A percentile compares a stretch with the other conserved stretches of the same genome.
These are phyloP conservation scores for Inga oerstediana DNA, from an alignment of 306 rosid species.

Conservation along the genomic window DNA sequence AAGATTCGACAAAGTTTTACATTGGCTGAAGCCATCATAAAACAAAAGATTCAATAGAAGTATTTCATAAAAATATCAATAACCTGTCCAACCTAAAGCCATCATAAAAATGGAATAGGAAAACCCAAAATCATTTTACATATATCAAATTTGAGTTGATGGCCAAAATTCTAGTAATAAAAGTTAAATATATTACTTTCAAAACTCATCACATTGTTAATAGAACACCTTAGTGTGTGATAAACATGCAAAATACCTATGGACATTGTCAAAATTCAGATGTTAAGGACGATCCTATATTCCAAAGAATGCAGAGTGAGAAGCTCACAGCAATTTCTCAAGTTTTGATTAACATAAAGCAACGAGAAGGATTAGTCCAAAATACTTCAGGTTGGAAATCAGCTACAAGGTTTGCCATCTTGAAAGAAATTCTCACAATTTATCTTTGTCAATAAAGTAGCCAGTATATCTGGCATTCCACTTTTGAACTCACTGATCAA, in stretches of 20 bases:
- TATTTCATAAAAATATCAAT: slow-evolving; percentile 22
- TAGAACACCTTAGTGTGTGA: slow-evolving; percentile 6
- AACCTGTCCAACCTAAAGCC: neutral
- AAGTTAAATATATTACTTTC: slow-evolving; percentile 1
- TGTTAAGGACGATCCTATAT: neutral
- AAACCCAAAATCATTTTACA: slow-evolving; percentile 16
- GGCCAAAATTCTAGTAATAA: neutral
- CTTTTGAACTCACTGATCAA: neutral
- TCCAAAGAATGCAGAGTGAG: neutral
- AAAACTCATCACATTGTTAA: neutral
- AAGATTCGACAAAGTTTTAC: too few relatives aligned
- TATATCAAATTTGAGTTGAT: slow-evolving; percentile 9
- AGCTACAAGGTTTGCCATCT: slow-evolving; percentile 8
- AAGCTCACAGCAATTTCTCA: neutral
- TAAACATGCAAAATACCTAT: slow-evolving; percentile 6
- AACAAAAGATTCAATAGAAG: neutral
- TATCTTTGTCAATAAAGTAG: neutral
- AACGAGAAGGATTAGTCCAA: neutral
- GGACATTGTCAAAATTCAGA: slow-evolving; percentile 4
- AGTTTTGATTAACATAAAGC: neutral
- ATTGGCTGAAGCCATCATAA: too few relatives aligned
- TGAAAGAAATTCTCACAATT: neutral
- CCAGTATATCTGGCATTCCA: neutral
- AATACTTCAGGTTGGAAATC: neutral
- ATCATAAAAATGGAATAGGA: slow-evolving; percentile 16